Percentiles rank a stretch among this genome's conserved stretches.
Conservation (phyloP, 2,329 filamentous ascomycete species). For the Fusarium sp. region DNA sequence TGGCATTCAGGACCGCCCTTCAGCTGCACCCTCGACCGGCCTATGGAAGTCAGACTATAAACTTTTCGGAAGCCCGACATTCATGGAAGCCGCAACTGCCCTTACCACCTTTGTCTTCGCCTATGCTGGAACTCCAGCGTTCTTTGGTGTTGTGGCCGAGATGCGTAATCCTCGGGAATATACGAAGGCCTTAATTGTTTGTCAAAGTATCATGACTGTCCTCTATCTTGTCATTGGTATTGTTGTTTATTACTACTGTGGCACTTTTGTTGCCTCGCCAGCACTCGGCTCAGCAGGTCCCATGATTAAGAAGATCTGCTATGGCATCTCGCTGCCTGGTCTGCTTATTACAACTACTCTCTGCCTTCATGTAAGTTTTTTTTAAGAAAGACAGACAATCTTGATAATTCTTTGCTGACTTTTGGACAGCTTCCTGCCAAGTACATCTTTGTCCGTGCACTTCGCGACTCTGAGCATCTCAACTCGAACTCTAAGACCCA, state of each 20-base stretch:
- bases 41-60: conserved; percentile 11
- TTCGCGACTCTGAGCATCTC: conserved; percentile 51
- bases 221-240: conserved; percentile 52
- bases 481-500: conserved; percentile 48
- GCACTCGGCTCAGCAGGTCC: conserved; percentile 61
- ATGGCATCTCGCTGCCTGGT: conserved; percentile 54
- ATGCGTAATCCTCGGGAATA: conserved; percentile 48
- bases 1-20: conserved; percentile 27
- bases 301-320: conserved; percentile 60
- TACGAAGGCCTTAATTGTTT: conserved; percentile 36
- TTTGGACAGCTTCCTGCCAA: conserved; percentile 22
- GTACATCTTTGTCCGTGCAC: conserved; percentile 29
- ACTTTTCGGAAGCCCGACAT: conserved; percentile 6
- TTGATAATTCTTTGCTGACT: not conserved
- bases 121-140: conserved; percentile 53
- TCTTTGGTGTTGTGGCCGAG: conserved; percentile 50
- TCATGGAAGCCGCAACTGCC: conserved; percentile 37
- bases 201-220: conserved; percentile 46
- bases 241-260: conserved; percentile 62
- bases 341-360: conserved; percentile 47
- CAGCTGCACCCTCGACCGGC: conserved; percentile 11
- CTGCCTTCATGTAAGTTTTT: conserved; percentile 46
- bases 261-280: conserved; percentile 61
- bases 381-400: no score
- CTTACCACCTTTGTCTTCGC: conserved; percentile 53